These are phyloP conservation scores for Pyrenopolyporus hunteri DNA, from an alignment of 495 filamentous ascomycete species.

Conservation along the genomic window DNA sequence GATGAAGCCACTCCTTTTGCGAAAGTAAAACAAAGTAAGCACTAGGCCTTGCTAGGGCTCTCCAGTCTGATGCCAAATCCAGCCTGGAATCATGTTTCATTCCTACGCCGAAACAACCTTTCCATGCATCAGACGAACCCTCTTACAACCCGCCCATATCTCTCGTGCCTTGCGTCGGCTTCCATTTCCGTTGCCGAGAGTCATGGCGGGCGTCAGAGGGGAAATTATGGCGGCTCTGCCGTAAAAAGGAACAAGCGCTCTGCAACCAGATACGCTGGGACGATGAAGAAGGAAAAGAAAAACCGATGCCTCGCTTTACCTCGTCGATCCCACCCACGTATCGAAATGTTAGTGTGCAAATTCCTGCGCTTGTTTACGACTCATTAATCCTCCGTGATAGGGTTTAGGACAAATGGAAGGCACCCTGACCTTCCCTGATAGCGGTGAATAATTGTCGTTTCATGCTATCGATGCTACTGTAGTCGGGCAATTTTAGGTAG, in stretches of 20 bases:
- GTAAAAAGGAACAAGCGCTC: constrained; percentile 15
- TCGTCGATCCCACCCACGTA: constrained; percentile 28
- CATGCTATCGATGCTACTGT: constrained; percentile 79
- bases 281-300: constrained; percentile 22
- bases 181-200: constrained; percentile 32
- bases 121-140: constrained; percentile 39
- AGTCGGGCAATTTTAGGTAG: constrained; percentile 98
- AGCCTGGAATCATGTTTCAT: constrained; percentile 36
- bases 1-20: constrained; percentile 31
- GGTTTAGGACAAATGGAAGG: constrained; percentile 91
- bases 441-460: constrained; percentile 78
- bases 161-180: constrained; percentile 28
- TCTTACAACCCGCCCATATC: constrained; percentile 25
- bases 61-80: constrained; percentile 36
- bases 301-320: constrained; percentile 31
- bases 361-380: not conserved
- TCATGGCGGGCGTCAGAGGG: constrained; percentile 23
- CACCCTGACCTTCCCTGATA: constrained; percentile 96
- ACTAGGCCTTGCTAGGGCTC: constrained; percentile 22
- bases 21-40: constrained; percentile 31
- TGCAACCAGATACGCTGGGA: constrained; percentile 2
- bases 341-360: constrained; percentile 11
- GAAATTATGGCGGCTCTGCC: constrained; percentile 29
- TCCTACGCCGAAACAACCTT: constrained; percentile 42
- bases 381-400: not conserved